A percentile compares a stretch with the other conserved stretches of the same genome.
Conservation (phyloP, 2,329 filamentous ascomycete genomes). For the Penicillium janthinellum region DNA sequence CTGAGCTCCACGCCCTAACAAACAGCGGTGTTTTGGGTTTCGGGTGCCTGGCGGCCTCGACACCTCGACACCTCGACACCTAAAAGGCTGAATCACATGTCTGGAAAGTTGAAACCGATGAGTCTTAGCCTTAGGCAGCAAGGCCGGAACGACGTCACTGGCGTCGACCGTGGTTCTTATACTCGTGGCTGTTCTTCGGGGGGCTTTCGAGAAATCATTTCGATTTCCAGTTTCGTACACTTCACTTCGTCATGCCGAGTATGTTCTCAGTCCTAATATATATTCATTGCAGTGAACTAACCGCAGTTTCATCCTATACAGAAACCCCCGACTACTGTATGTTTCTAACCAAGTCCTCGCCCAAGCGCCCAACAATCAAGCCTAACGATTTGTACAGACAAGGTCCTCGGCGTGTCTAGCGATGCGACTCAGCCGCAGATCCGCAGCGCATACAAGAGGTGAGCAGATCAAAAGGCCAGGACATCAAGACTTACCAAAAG, state of each 20-base stretch:
- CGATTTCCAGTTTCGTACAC: conserved; percentile 9
- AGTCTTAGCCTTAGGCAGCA: not conserved
- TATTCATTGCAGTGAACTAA: not conserved
- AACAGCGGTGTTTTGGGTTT: not conserved
- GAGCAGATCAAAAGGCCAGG: conserved; percentile 3
- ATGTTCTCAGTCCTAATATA: conserved; percentile 7
- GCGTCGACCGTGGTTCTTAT: conserved; percentile 9
- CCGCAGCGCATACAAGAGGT: conserved; percentile 93
- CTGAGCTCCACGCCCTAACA: not conserved
- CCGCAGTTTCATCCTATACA: conserved; percentile 9
- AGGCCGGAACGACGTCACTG: conserved; percentile 24
- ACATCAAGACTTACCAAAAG: not conserved
- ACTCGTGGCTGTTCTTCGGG: conserved; percentile 6
- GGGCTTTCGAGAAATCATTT: not conserved
- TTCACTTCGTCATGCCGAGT: conserved; percentile 27
- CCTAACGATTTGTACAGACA: conserved; percentile 55
- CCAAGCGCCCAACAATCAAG: conserved; percentile 1
- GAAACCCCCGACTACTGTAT: conserved; percentile 47
- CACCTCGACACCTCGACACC: conserved; percentile 1
- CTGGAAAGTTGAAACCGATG: not conserved
- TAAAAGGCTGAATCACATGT: not conserved
- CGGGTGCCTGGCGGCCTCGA: conserved; percentile 1
- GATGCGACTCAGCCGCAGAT: conserved; percentile 80
- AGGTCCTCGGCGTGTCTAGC: conserved; percentile 70
- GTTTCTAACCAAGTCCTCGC: conserved; percentile 11